Evolutionary conservation across 2,329 filamentous ascomycete species (phyloP).

Genomic region (Lasiodiplodia gonubiensis): DNA sequence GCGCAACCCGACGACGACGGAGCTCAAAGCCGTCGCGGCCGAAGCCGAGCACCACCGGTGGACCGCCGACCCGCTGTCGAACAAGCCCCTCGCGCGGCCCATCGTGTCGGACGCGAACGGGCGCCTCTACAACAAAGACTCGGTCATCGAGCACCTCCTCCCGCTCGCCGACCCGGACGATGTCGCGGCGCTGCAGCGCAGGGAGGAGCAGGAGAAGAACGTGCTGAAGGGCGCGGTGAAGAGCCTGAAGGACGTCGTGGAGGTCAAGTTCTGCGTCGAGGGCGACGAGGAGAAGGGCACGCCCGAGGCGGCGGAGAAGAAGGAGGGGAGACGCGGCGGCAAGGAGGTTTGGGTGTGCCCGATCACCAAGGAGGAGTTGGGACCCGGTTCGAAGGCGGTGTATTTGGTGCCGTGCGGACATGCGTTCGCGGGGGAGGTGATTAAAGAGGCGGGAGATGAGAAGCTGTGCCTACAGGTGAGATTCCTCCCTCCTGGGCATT

Average conservation of each 20-base stretch:
- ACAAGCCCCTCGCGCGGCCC: slow-evolving; percentile 72
- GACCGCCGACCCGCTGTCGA: slow-evolving; percentile 86
- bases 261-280: slow-evolving; percentile 75
- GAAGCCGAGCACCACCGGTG: slow-evolving; percentile 87
- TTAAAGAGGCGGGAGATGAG: slow-evolving; percentile 76
- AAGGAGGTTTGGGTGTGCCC: slow-evolving; percentile 73
- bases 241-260: slow-evolving; percentile 83
- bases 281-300: slow-evolving; percentile 47
- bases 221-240: slow-evolving; percentile 70
- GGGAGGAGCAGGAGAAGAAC: slow-evolving; percentile 59
- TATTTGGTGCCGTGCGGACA: slow-evolving; percentile 96
- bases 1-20: slow-evolving; percentile 77
- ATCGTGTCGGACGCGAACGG: slow-evolving; percentile 86
- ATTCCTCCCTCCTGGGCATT: not conserved
- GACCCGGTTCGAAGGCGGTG: slow-evolving; percentile 77
- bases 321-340: not conserved
- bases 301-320: slow-evolving; percentile 51
- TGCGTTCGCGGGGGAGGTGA: slow-evolving; percentile 85
- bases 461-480: slow-evolving; percentile 60
- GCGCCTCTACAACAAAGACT: slow-evolving; percentile 92
- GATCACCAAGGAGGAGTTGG: slow-evolving; percentile 83
- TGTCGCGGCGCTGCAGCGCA: slow-evolving; percentile 51
- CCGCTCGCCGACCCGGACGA: slow-evolving; percentile 59
- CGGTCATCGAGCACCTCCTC: slow-evolving; percentile 74
- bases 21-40: slow-evolving; percentile 85